A percentile compares a stretch with the other conserved stretches of the same genome.
Evolutionary conservation across 176 grass and related monocot species (phyloP).

Genomic region (Carex myosuroides): DNA sequence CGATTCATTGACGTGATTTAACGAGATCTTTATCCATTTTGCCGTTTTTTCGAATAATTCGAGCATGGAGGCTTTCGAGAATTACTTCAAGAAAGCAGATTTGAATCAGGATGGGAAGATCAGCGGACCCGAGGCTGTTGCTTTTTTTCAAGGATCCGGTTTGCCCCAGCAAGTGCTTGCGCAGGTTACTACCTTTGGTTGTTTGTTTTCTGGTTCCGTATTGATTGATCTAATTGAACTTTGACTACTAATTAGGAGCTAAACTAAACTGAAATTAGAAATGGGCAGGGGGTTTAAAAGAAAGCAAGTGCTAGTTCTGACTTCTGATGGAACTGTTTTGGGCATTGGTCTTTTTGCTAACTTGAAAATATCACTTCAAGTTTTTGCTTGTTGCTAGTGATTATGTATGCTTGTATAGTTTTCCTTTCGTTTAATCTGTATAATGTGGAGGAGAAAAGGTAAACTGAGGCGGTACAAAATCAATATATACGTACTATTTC

Average conservation of each 20-base stretch:
- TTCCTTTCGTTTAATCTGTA: background rate
- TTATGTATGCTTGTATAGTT: background rate
- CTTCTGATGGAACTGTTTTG: background rate
- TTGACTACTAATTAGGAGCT: background rate
- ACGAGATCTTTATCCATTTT: background rate
- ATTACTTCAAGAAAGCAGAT: constrained; percentile 88
- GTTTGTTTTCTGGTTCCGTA: background rate
- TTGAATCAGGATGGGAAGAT: constrained; percentile 94
- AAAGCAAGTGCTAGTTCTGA: background rate
- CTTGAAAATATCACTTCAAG: background rate
- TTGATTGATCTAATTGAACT: background rate
- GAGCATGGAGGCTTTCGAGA: constrained; percentile 75
- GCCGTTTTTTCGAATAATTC: constrained; percentile 30
- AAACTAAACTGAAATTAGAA: constrained; percentile 21
- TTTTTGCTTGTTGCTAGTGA: background rate
- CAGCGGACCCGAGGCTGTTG: constrained; percentile 87
- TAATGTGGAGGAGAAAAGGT: background rate
- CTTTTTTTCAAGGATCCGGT: constrained; percentile 82
- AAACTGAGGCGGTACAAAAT: background rate
- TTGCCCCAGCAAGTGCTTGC: constrained; percentile 85
- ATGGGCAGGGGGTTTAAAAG: constrained; percentile 2
- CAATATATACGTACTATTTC: background rate
- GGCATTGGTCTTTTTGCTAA: background rate
- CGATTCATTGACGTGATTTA: background rate
- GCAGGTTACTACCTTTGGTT: constrained; percentile 39